Evolutionary conservation across 2,329 filamentous ascomycete species (phyloP).

Genomic region (Trichoderma lentiforme): DNA sequence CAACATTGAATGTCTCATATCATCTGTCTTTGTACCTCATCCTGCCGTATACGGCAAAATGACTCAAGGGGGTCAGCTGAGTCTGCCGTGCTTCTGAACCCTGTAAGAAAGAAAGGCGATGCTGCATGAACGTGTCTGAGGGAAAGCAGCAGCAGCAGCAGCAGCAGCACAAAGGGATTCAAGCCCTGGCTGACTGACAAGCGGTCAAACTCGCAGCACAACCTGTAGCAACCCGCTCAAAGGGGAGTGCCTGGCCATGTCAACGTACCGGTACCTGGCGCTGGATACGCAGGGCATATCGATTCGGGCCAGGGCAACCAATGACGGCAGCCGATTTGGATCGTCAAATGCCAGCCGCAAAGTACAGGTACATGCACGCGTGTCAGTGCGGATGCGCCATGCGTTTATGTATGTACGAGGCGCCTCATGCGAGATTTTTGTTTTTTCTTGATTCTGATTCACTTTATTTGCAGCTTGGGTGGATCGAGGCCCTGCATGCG

Average conservation of each 20-base stretch:
- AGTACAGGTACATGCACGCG: not conserved
- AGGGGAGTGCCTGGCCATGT: not conserved
- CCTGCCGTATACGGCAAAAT: not conserved
- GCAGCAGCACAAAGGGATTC: not conserved
- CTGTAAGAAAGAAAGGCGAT: not conserved
- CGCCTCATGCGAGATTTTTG: constrained; percentile 5
- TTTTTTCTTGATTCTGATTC: constrained; percentile 1
- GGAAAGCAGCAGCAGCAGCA: not conserved
- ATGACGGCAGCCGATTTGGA: not conserved
- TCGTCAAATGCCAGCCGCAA: not conserved
- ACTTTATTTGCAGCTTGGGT: not conserved
- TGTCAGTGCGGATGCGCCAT: not conserved
- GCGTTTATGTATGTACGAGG: not conserved
- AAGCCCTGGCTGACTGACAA: not conserved
- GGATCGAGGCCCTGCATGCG: constrained; percentile 11
- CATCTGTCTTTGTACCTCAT: not conserved
- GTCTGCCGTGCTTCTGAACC: not conserved
- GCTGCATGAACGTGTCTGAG: not conserved
- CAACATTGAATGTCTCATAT: not conserved
- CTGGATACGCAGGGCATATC: not conserved
- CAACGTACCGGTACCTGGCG: not conserved
- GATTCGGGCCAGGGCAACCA: not conserved
- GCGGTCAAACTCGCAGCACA: not conserved
- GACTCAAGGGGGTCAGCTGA: not conserved
- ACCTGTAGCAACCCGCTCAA: not conserved